Base-by-base conservation (phyloP, 2,329 filamentous ascomycete genomes). In the Aspergillus pseudoviridinutans region DNA sequence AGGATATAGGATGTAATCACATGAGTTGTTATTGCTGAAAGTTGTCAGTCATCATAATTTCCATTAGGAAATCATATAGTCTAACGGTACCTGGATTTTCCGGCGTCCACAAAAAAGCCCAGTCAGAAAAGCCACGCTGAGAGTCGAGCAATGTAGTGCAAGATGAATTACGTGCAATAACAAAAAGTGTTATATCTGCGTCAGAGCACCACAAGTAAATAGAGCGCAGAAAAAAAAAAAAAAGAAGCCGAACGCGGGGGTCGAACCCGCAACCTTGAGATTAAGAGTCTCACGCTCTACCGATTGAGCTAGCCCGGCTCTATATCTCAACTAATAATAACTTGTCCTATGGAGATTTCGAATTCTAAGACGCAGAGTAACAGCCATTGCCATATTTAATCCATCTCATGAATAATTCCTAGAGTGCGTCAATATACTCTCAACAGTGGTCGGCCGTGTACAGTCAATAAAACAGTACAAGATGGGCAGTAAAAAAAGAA, bases 261-360 rank as follows among this genome's bases (percentile, higher is more conserved):
- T 75, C 68, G 73, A 75, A 74, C 73, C 71, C 73, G 70, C 73
- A 74, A 65, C 70, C 69, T 72, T 73, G 71, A 71, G 73, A 72
- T 73, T 77, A 80, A 79, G 75, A 79, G 76, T 76, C 77, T 77
- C 77, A 79, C 73, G 74, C 73, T 76, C 73, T 79, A 76, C 71
- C 77, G 76, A 79, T 79, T 79, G 77, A 79, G 77, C 77, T 79
- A 79, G 74, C 76, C 76, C 71, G 72, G 77, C 77, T 47, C 22
- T 17, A 24, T 47, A 24, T 25, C 0, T 24, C 14, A 22, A 47
- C 12, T 1, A 24, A 1, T 1, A 2, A 8, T 27, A 25, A 6
- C 4, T 22, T 22, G 3, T 2, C 3, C 7, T 22, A 42, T 42
- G 42, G n/a, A n/a, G 24, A n/a, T 8, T 2, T 0, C 0, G 5